Percentiles rank a stretch among this genome's conserved stretches.
phyloP scores from a whole-genome alignment of 1,284 basidiomycete species.

The Earliella scabrosa region DNA sequence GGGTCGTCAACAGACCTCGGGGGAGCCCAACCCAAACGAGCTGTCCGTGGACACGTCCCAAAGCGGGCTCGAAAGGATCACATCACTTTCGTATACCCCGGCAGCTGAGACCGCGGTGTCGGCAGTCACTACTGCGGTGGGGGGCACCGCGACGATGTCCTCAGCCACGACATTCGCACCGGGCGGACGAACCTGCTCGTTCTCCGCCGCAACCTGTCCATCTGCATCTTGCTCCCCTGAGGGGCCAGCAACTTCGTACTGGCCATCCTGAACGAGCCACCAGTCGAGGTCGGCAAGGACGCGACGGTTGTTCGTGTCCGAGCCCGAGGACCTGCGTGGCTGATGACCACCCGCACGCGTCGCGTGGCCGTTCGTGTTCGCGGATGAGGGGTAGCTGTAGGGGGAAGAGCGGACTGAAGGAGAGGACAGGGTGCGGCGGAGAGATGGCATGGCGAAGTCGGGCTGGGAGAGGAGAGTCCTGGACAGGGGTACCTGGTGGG shows the following conservation, averaged over 20 bases:
- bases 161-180: slow-evolving; percentile 12
- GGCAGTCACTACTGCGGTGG: slow-evolving; percentile 15
- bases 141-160: slow-evolving; percentile 16
- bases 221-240: slow-evolving; percentile 30
- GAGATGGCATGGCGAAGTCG: slow-evolving; percentile 63
- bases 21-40: slow-evolving; percentile 20
- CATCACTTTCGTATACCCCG: slow-evolving; percentile 16
- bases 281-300: slow-evolving; percentile 84
- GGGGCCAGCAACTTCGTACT: slow-evolving; percentile 46
- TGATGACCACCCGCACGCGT: slow-evolving; percentile 44
- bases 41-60: slow-evolving; percentile 24
- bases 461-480: slow-evolving; percentile 32
- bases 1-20: slow-evolving; percentile 26
- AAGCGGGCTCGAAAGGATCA: slow-evolving; percentile 19
- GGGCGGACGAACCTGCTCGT: slow-evolving; percentile 18
- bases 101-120: slow-evolving; percentile 8
- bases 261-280: slow-evolving; percentile 78
- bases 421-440: slow-evolving; percentile 73
- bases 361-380: slow-evolving; percentile 33
- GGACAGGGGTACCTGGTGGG: too few relatives aligned
- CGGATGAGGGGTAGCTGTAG: slow-evolving; percentile 48
- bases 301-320: slow-evolving; percentile 62
- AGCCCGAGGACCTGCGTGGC: slow-evolving; percentile 66
- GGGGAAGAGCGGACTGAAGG: slow-evolving; percentile 66
- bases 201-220: slow-evolving; percentile 27